These are phyloP conservation scores for Fulvia fulva DNA, from an alignment of 2,329 filamentous ascomycete genomes.

Conservation along the genomic window DNA sequence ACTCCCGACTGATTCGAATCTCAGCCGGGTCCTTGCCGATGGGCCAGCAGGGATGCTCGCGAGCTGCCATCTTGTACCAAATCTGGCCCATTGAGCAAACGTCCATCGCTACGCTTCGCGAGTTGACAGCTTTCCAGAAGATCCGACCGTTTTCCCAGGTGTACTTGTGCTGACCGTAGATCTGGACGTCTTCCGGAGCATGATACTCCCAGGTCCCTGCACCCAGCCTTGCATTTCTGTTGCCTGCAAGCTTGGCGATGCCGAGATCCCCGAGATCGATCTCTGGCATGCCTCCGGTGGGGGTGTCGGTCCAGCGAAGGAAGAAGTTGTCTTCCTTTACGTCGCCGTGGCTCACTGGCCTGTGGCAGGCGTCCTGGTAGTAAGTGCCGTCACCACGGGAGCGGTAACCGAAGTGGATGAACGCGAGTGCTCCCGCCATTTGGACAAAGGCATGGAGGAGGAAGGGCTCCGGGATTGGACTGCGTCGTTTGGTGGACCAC, in stretches of 20 bases:
- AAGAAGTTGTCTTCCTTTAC: conserved; percentile 19
- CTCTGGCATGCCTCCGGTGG: conserved; percentile 9
- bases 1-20: conserved; percentile 5
- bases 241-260: conserved; percentile 1
- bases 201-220: conserved; percentile 2
- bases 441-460: conserved; percentile 19
- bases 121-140: neutral
- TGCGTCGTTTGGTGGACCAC: neutral
- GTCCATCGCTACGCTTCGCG: conserved; percentile 9
- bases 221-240: neutral
- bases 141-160: neutral
- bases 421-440: conserved; percentile 14
- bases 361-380: conserved; percentile 4
- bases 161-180: neutral
- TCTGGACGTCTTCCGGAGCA: neutral
- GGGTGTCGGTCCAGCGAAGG: conserved; percentile 8
- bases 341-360: conserved; percentile 17
- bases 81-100: conserved; percentile 21
- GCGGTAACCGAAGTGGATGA: conserved; percentile 16
- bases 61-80: conserved; percentile 13
- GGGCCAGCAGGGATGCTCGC: neutral
- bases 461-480: conserved; percentile 15
- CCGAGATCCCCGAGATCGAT: conserved; percentile 20
- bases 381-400: conserved; percentile 8
- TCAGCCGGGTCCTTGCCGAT: conserved; percentile 8